Evolutionary conservation across 2,329 filamentous ascomycete species (phyloP).

Genomic region (Botrytis galanthina): DNA sequence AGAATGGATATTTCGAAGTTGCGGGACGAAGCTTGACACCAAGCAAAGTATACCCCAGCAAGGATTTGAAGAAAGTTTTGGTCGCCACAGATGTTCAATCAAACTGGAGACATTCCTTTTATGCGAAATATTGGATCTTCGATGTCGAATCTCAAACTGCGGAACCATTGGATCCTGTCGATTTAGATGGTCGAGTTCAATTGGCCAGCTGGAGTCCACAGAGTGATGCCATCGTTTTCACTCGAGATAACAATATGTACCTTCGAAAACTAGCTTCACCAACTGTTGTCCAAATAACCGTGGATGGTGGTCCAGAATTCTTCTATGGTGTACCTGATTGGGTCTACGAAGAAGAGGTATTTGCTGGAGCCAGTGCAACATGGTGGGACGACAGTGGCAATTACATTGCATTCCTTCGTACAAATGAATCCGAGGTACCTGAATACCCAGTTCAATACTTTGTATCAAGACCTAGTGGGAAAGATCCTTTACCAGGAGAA

Average conservation of each 20-base stretch:
- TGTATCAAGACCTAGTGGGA: constrained; percentile 78
- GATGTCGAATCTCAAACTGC: constrained; percentile 78
- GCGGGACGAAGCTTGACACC: constrained; percentile 56
- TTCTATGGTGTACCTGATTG: constrained; percentile 98
- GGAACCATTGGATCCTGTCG: constrained; percentile 71
- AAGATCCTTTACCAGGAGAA: constrained; percentile 63
- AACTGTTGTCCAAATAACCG: constrained; percentile 63
- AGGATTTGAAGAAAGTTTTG: constrained; percentile 81
- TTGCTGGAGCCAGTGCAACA: constrained; percentile 74
- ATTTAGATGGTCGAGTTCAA: constrained; percentile 67
- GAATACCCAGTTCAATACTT: constrained; percentile 95
- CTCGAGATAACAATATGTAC: constrained; percentile 85
- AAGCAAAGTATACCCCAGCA: constrained; percentile 68
- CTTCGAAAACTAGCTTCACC: constrained; percentile 60
- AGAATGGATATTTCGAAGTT: constrained; percentile 60
- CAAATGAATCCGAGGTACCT: constrained; percentile 88
- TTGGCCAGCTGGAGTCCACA: constrained; percentile 86
- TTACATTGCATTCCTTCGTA: constrained; percentile 86
- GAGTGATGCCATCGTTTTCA: constrained; percentile 86
- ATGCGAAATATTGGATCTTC: constrained; percentile 85
- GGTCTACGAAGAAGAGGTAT: constrained; percentile 89
- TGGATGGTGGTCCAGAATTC: constrained; percentile 79
- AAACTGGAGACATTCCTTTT: constrained; percentile 90
- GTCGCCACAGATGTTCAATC: constrained; percentile 68
- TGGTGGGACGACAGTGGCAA: constrained; percentile 95